Conservation (phyloP, 176 grass and related monocot genomes). For the Typha latifolia region DNA sequence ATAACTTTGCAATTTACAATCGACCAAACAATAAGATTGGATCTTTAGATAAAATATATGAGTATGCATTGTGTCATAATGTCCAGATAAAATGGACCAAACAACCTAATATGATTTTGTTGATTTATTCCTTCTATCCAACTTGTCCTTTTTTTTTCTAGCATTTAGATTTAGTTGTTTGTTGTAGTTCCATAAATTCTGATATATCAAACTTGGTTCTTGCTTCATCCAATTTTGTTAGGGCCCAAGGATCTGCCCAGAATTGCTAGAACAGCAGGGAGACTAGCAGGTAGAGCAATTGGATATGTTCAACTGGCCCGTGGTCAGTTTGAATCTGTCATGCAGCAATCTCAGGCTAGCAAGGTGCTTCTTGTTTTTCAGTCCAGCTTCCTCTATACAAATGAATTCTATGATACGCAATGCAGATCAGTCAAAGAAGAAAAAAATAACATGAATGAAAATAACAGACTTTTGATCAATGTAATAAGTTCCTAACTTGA, state of each 20-base stretch:
- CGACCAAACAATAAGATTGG: no score
- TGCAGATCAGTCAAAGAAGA: neutral
- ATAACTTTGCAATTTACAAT: no score
- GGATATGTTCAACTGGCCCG: constrained; percentile 59
- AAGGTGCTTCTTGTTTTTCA: constrained; percentile 29
- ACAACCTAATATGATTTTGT: no score
- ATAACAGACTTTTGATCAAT: no score
- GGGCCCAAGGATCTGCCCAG: constrained; percentile 72
- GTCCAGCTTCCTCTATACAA: neutral
- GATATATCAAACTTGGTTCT: neutral
- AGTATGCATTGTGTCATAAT: no score
- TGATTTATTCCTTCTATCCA: no score
- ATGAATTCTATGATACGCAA: neutral
- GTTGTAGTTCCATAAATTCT: neutral
- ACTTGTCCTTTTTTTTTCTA: neutral
- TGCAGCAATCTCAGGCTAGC: constrained; percentile 68
- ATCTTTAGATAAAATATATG: no score
- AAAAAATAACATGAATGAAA: neutral
- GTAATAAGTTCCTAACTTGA: no score
- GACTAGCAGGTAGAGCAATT: constrained; percentile 56
- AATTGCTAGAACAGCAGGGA: constrained; percentile 59
- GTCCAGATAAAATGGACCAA: no score
- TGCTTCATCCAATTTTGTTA: constrained; percentile 12
- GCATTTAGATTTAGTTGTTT: no score
- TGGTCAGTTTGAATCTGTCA: constrained; percentile 48